phyloP scores from a whole-genome alignment of 495 filamentous ascomycete genomes.

The Tuber brumale region DNA sequence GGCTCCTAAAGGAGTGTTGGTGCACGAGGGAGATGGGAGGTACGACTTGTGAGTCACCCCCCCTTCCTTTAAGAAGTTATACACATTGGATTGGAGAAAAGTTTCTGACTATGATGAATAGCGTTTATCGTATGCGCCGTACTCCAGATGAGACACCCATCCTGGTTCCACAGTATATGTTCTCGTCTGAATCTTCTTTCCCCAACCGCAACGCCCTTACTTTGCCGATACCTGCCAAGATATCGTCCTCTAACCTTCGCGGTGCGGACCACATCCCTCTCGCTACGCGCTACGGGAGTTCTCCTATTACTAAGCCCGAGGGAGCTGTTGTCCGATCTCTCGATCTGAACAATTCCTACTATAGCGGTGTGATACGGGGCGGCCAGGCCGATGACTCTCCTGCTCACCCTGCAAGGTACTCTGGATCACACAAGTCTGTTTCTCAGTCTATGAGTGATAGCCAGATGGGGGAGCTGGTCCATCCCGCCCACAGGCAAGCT shows the following conservation, averaged over 20 bases:
- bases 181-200: conserved; percentile 27
- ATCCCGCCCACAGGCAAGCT: conserved; percentile 29
- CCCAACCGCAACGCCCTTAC: conserved; percentile 40
- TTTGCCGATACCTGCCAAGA: conserved; percentile 23
- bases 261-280: conserved; percentile 7
- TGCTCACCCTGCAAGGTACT: conserved; percentile 15
- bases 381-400: conserved; percentile 29
- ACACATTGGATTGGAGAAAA: conserved; percentile 2
- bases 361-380: conserved; percentile 11
- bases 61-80: neutral
- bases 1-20: conserved; percentile 33
- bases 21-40: conserved; percentile 34
- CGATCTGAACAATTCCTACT: conserved; percentile 18
- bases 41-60: conserved; percentile 39
- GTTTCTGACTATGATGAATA: conserved; percentile 21
- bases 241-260: conserved; percentile 7
- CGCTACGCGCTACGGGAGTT: conserved; percentile 25
- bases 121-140: conserved; percentile 40
- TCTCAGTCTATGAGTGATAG: conserved; percentile 24
- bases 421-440: conserved; percentile 20
- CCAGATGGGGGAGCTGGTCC: conserved; percentile 26
- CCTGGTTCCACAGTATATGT: conserved; percentile 39
- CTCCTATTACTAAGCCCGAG: conserved; percentile 34
- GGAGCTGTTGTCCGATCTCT: conserved; percentile 20
- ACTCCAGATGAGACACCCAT: conserved; percentile 37